Conservation (phyloP, 2,329 filamentous ascomycete genomes). For the Eutypa lata region DNA sequence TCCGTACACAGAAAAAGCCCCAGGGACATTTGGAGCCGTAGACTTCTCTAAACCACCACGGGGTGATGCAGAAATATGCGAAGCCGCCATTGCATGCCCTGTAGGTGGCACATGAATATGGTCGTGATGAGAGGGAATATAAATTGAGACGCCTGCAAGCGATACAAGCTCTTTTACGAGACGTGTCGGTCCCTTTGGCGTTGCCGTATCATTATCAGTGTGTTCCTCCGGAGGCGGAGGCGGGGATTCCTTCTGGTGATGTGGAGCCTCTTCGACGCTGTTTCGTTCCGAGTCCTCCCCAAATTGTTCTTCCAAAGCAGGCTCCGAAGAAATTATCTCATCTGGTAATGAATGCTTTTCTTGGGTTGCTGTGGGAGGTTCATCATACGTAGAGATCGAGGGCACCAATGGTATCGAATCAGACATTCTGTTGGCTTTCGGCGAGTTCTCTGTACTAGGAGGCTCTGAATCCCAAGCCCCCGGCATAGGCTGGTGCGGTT, state of each 20-base stretch:
- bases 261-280: conserved; percentile 20
- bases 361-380: not conserved
- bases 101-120: conserved; percentile 35
- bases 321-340: too few species aligned
- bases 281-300: conserved; percentile 8
- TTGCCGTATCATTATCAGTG: conserved; percentile 39
- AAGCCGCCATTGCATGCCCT: conserved; percentile 7
- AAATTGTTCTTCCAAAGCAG: not conserved
- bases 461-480: conserved; percentile 48
- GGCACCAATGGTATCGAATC: not conserved
- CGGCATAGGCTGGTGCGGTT: conserved; percentile 40
- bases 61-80: not conserved
- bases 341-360: not conserved
- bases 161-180: conserved; percentile 54
- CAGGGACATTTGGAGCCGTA: conserved; percentile 52
- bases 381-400: not conserved
- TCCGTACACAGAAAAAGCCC: conserved; percentile 55
- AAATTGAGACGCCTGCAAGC: conserved; percentile 50
- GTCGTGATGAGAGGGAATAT: conserved; percentile 49
- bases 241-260: conserved; percentile 10
- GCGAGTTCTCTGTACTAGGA: conserved; percentile 16
- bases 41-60: conserved; percentile 20
- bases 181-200: conserved; percentile 51
- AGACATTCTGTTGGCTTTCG: conserved; percentile 8
- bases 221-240: conserved; percentile 15